These are phyloP conservation scores for Psilocybe subaeruginosa DNA, from an alignment of 768 basidiomycete species.

Conservation along the genomic window DNA sequence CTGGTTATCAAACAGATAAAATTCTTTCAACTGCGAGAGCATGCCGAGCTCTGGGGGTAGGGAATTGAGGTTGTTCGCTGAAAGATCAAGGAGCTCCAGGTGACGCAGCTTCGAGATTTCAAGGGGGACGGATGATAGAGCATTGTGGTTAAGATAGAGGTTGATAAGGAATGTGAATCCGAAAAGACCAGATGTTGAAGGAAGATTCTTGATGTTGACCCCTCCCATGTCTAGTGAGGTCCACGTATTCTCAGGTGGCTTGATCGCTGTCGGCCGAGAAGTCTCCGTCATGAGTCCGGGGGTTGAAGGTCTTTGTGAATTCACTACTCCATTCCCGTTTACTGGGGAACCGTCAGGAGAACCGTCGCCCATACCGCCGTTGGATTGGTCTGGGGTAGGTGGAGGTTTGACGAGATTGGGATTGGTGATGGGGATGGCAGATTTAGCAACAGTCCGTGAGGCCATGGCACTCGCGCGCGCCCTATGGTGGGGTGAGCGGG, in stretches of 20 bases:
- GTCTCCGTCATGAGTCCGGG: slow-evolving; percentile 73
- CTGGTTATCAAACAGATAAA: slow-evolving; percentile 95
- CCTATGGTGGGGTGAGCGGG: slow-evolving; percentile 90
- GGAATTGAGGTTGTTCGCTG: slow-evolving; percentile 78
- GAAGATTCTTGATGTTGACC: slow-evolving; percentile 89
- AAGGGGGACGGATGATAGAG: slow-evolving; percentile 74
- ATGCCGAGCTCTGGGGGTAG: slow-evolving; percentile 91
- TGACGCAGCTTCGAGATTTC: slow-evolving; percentile 84
- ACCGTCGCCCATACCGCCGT: slow-evolving; percentile 23
- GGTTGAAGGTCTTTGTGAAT: slow-evolving; percentile 52
- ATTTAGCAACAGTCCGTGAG: slow-evolving; percentile 82
- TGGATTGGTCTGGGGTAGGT: slow-evolving; percentile 40
- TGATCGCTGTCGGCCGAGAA: slow-evolving; percentile 62
- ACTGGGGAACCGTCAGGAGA: slow-evolving; percentile 30
- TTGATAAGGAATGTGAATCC: slow-evolving; percentile 91
- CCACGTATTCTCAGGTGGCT: slow-evolving; percentile 82
- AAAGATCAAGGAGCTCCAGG: slow-evolving; percentile 89
- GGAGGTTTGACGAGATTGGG: slow-evolving; percentile 73
- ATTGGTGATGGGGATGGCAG: slow-evolving; percentile 90
- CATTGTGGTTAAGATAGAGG: slow-evolving; percentile 97
- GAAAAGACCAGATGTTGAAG: slow-evolving; percentile 74
- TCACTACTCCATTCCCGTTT: slow-evolving; percentile 54
- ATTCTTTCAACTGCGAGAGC: slow-evolving; percentile 86
- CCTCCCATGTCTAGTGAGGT: slow-evolving; percentile 96
- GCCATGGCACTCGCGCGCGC: slow-evolving; percentile 96